Conservation (phyloP, 176 grass and related monocot species). For the Alopecurus myosuroides region DNA sequence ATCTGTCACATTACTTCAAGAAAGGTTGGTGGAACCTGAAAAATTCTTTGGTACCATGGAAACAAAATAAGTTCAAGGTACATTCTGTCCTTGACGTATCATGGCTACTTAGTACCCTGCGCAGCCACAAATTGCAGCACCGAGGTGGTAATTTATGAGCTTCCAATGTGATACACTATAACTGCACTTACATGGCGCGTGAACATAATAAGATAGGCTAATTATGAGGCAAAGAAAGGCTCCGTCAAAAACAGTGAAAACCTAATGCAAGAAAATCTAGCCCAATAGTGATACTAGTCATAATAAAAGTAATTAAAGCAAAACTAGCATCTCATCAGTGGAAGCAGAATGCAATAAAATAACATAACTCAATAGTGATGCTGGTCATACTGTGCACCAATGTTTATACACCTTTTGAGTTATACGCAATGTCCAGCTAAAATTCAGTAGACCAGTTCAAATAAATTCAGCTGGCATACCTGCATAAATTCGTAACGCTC, state of each 20-base stretch:
- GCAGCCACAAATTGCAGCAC: no score
- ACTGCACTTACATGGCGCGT: background rate
- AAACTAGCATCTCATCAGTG: background rate
- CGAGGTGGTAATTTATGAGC: no score
- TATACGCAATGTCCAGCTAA: background rate
- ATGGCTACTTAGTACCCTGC: no score
- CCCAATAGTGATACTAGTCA: no score
- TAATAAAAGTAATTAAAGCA: background rate
- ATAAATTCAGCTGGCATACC: slow-evolving; percentile 33
- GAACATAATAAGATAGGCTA: background rate
- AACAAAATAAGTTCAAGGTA: no score
- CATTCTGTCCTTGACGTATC: no score
- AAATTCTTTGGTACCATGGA: no score
- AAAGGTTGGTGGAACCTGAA: no score
- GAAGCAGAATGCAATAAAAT: no score
- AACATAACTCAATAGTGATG: background rate
- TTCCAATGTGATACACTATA: background rate
- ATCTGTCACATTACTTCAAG: no score
- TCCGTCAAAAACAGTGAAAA: background rate
- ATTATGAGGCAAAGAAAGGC: background rate
- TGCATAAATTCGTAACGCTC: slow-evolving; percentile 94
- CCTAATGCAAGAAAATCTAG: no score
- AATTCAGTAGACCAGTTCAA: background rate
- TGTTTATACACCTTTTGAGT: background rate
- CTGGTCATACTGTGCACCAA: background rate